Evolutionary conservation across 1,284 basidiomycete species (phyloP), one percentile per base, ranked within the genome.

Genomic region (Uromyces viciae-fabae): DNA sequence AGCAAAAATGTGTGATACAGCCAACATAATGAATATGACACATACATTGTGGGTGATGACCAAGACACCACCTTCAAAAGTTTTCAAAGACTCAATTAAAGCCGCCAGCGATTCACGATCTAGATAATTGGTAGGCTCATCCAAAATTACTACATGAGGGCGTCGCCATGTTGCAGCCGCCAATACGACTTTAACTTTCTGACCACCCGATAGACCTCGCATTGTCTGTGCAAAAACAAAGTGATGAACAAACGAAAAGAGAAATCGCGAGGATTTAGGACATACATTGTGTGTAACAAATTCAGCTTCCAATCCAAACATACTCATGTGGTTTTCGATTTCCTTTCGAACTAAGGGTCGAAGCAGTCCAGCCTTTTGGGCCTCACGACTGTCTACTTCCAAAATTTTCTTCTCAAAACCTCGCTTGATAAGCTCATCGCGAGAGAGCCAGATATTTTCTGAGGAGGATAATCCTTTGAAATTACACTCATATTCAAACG

Each of bases 151-250:
- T 87, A 98, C 88, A 89, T 99, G 97, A 82, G 96, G 97, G 84
- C 95, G 92, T 87, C 95, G 94, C 95, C 95, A 98, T 68, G 95
- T 98, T 69, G 96, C 94, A 84, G 96, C 95, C 88, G 94, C 95
- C 85, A 98, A 93, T 36, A 98, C 96, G 85, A 99, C 95, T 91
- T 98, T 98, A 87, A 98, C 95, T 90, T 99, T 99, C 88, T 99
- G 97, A 87, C 97, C 97, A 88, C 97, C 97, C 82, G 94, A 97
- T 74, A 98, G 91, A 91, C 95, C 95, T 83, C 94, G 90, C 94
- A 95, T 96, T 84, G 79, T 81, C 79, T 81, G 43, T 25, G 28
- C 31, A 5, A 42, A 56, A 72, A 40, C 40, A 71, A 43, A 73
- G 28, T 8, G 4, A 31, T 19, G 31, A n/a, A 17, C 43, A 15